phyloP scores from a whole-genome alignment of 176 grass and related monocot species.

The Bonia amplexicaulis region DNA sequence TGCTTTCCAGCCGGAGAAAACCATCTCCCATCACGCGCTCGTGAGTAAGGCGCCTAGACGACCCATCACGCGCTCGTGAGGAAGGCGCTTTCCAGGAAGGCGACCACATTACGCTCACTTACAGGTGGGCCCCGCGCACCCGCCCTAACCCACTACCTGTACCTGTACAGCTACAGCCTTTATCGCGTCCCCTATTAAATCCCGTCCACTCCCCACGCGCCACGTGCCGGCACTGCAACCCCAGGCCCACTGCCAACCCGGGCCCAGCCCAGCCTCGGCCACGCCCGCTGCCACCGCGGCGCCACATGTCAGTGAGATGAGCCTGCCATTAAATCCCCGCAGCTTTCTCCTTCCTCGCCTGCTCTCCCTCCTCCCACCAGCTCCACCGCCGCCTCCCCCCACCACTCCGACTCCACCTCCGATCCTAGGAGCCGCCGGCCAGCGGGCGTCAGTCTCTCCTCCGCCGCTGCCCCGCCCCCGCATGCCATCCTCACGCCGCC shows the following conservation, averaged over 20 bases:
- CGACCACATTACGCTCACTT: background rate
- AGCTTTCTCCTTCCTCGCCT: background rate
- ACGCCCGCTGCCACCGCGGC: background rate
- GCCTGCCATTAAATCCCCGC: constrained; percentile 7
- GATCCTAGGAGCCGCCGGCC: constrained; percentile 20
- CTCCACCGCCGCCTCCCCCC: constrained; percentile 23
- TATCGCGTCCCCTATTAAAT: background rate
- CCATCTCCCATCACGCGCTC: too few species aligned
- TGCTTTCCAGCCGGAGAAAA: too few species aligned
- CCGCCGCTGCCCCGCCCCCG: background rate
- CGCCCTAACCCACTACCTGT: background rate
- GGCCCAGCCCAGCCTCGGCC: background rate
- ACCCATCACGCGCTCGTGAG: background rate
- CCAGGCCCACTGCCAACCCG: background rate
- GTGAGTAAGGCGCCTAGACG: background rate
- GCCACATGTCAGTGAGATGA: background rate
- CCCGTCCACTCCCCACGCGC: background rate
- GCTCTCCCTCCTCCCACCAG: background rate
- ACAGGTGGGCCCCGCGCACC: background rate
- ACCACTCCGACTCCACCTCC: constrained; percentile 20
- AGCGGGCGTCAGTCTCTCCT: background rate
- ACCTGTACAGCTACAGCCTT: background rate
- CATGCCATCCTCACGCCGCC: background rate
- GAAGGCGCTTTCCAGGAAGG: background rate
- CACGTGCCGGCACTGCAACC: background rate